These are phyloP conservation scores for Ascodesmis nigricans DNA, from an alignment of 495 filamentous ascomycete genomes.

Conservation along the genomic window DNA sequence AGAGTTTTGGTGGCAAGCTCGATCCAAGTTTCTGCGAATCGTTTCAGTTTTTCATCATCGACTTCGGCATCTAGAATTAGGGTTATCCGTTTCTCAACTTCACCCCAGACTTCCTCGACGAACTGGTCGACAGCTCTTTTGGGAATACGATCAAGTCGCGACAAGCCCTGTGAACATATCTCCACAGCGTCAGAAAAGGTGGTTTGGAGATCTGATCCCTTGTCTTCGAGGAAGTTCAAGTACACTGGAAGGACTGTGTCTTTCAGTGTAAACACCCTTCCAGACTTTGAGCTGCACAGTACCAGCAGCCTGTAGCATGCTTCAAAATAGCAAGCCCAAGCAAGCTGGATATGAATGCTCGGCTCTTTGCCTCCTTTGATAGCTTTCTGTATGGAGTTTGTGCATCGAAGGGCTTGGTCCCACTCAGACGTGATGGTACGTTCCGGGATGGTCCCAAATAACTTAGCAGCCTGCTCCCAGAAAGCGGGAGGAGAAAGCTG, in stretches of 20 bases:
- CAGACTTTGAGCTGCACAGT: not conserved
- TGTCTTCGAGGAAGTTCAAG: too few species aligned
- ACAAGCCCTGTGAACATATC: too few species aligned
- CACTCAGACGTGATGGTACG: too few species aligned
- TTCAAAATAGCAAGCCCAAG: slow-evolving; percentile 52
- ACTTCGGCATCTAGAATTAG: not conserved
- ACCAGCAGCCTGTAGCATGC: slow-evolving; percentile 9
- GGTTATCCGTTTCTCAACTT: not conserved
- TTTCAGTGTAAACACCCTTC: too few species aligned
- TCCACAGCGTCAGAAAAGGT: too few species aligned
- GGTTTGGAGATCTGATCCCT: too few species aligned
- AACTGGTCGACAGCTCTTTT: slow-evolving; percentile 6
- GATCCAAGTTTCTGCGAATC: slow-evolving; percentile 8
- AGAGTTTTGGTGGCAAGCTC: slow-evolving; percentile 8
- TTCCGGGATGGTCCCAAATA: slow-evolving; percentile 41
- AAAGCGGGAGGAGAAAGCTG: slow-evolving; percentile 44
- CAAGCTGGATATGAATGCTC: slow-evolving; percentile 36
- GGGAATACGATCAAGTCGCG: too few species aligned
- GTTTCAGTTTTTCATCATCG: not conserved
- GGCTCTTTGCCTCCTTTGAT: slow-evolving; percentile 53
- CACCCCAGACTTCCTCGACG: slow-evolving; percentile 7
- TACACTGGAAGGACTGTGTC: too few species aligned
- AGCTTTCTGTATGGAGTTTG: too few species aligned
- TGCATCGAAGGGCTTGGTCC: too few species aligned
- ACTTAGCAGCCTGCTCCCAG: slow-evolving; percentile 41